Conservation (phyloP, 306 rosid species). For the Malus asiatica region DNA sequence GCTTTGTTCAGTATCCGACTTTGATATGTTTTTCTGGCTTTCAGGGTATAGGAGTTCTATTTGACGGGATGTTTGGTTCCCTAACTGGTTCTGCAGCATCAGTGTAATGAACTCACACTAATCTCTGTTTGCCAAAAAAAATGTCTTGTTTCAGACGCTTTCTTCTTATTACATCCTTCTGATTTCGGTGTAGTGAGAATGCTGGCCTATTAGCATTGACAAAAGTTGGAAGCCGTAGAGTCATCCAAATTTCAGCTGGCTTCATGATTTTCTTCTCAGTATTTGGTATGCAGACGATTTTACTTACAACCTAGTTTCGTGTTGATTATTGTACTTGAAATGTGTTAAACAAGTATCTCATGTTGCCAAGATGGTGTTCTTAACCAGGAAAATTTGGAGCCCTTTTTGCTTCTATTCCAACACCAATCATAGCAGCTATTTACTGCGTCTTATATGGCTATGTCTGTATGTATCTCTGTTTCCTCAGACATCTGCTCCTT, state of each 20-base stretch:
- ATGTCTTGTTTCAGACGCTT: not conserved
- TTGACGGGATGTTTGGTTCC: slow-evolving; percentile 63
- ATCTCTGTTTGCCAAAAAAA: too few relatives aligned
- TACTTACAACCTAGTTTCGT: not conserved
- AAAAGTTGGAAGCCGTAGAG: slow-evolving; percentile 83
- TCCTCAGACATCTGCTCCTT: not conserved
- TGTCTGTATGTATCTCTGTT: slow-evolving; percentile 45
- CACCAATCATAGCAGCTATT: slow-evolving; percentile 74
- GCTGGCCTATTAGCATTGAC: slow-evolving; percentile 83
- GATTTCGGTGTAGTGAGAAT: slow-evolving; percentile 37
- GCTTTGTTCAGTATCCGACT: not conserved
- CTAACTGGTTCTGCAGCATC: slow-evolving; percentile 68
- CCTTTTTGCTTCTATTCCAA: slow-evolving; percentile 71
- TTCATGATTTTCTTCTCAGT: slow-evolving; percentile 83
- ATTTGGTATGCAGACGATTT: slow-evolving; percentile 41
- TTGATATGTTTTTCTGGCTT: not conserved
- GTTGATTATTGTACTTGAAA: not conserved
- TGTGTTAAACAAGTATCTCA: not conserved
- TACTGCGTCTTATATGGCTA: slow-evolving; percentile 71
- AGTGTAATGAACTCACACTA: slow-evolving; percentile 37
- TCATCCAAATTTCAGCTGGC: slow-evolving; percentile 74
- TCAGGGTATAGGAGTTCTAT: slow-evolving; percentile 62
- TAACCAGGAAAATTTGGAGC: slow-evolving; percentile 76
- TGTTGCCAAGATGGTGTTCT: not conserved
- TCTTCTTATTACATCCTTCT: not conserved